Conservation (phyloP, 1,284 basidiomycete genomes). For the Meira nashicola region DNA sequence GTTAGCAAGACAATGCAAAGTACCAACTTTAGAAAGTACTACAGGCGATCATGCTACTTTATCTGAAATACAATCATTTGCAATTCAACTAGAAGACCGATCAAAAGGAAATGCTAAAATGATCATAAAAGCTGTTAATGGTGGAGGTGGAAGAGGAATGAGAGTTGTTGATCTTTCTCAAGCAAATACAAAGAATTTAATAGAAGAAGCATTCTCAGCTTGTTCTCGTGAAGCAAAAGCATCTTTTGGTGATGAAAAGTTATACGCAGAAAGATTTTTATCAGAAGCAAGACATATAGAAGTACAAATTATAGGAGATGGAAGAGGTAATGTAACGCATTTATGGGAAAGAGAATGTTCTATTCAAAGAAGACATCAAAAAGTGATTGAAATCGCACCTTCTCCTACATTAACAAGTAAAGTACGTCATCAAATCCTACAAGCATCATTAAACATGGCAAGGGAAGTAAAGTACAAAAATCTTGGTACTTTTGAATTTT, state of each 20-base stretch:
- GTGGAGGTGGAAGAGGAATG: conserved; percentile 97
- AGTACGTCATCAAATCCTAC: conserved; percentile 77
- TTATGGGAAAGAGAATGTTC: conserved; percentile 98
- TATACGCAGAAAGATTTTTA: conserved; percentile 91
- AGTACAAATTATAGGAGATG: conserved; percentile 89
- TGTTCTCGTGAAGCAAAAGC: conserved; percentile 82
- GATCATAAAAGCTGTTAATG: conserved; percentile 94
- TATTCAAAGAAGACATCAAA: conserved; percentile 94
- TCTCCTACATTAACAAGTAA: conserved; percentile 88
- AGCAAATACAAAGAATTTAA: conserved; percentile 12
- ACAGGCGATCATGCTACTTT: conserved; percentile 85
- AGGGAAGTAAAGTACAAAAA: conserved; percentile 90
- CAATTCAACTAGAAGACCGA: conserved; percentile 11
- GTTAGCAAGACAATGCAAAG: conserved; percentile 54
- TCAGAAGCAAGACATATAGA: conserved; percentile 95
- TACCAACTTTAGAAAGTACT: conserved; percentile 96
- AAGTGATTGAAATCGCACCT: conserved; percentile 97
- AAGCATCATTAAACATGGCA: conserved; percentile 87
- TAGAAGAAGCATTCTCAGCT: conserved; percentile 60
- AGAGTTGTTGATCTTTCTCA: conserved; percentile 85
- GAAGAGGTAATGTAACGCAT: conserved; percentile 85
- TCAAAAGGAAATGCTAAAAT: conserved; percentile 71
- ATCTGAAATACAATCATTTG: conserved; percentile 63
- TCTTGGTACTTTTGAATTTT: conserved; percentile 85
- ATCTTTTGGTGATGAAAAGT: conserved; percentile 95